Evolutionary conservation across 1,284 basidiomycete species (phyloP).

Genomic region (Schizophyllum amplum): DNA sequence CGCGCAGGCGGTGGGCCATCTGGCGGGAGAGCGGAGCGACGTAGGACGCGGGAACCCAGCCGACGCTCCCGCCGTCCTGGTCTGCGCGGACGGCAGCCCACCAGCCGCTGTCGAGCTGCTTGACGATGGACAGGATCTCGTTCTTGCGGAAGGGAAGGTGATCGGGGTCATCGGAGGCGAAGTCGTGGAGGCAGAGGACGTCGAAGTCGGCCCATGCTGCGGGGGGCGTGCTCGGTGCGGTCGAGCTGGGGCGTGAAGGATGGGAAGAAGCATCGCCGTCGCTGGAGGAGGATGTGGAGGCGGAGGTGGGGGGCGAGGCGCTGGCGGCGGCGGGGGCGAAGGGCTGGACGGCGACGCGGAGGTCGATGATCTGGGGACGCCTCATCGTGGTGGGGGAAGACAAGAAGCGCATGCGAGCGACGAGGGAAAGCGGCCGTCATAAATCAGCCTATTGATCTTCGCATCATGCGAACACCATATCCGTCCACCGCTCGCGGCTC

Average conservation of each 20-base stretch:
- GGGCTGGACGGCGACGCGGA: neutral
- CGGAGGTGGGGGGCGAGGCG: constrained; percentile 5
- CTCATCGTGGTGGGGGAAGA: neutral
- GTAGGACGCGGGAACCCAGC: constrained; percentile 66
- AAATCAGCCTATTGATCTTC: neutral
- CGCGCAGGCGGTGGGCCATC: constrained; percentile 36
- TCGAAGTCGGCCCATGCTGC: constrained; percentile 20
- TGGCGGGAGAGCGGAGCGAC: constrained; percentile 36
- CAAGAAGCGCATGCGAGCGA: neutral
- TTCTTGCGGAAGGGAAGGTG: constrained; percentile 56
- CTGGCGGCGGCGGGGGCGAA: neutral
- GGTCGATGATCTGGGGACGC: neutral
- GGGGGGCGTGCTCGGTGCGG: constrained; percentile 14
- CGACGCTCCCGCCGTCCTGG: constrained; percentile 33
- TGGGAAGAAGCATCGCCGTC: constrained; percentile 21
- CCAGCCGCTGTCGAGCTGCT: constrained; percentile 67
- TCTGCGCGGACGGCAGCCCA: constrained; percentile 65
- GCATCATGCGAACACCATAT: neutral
- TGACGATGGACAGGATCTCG: constrained; percentile 60
- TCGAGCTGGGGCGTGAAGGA: neutral
- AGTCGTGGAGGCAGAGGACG: constrained; percentile 62
- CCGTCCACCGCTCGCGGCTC: too few species aligned
- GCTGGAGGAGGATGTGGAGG: constrained; percentile 25
- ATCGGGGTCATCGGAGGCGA: constrained; percentile 47
- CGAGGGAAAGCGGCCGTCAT: neutral